Evolutionary conservation across 768 basidiomycete species (phyloP).

Genomic region (Amanita polypyramis): DNA sequence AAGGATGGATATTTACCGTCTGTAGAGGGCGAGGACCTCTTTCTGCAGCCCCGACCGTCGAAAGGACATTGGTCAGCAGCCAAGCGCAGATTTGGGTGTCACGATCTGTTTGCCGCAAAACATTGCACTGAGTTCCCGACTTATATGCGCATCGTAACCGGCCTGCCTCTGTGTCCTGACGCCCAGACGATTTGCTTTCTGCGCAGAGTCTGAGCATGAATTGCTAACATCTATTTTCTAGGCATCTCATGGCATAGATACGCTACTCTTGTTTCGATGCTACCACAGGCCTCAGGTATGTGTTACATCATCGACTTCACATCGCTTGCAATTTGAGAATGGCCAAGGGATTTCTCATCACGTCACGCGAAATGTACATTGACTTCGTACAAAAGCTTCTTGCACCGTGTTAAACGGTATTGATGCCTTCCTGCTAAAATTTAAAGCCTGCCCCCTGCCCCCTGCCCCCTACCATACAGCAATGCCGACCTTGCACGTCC

Average conservation of each 20-base stretch:
- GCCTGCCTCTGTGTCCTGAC: too few species aligned
- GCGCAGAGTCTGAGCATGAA: too few species aligned
- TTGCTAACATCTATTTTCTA: too few species aligned
- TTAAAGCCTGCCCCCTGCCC: constrained; percentile 13
- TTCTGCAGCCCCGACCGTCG: constrained; percentile 35
- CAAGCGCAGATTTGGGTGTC: not conserved
- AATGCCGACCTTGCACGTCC: constrained; percentile 14
- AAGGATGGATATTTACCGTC: constrained; percentile 21
- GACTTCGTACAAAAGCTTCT: constrained; percentile 3
- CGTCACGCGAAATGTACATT: not conserved
- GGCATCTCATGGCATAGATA: too few species aligned
- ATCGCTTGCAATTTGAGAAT: not conserved
- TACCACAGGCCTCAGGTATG: not conserved
- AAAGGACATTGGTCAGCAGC: constrained; percentile 14
- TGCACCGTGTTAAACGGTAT: not conserved
- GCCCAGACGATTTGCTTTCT: too few species aligned
- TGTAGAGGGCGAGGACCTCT: constrained; percentile 40
- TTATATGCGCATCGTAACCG: not conserved
- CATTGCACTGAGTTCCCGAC: not conserved
- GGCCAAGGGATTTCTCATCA: not conserved
- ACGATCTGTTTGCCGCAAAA: not conserved
- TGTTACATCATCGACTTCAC: constrained; percentile 1
- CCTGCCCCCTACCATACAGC: constrained; percentile 14
- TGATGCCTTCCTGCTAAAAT: constrained; percentile 5
- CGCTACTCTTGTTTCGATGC: not conserved